phyloP scores from a whole-genome alignment of 495 filamentous ascomycete species.

The Aspergillus campestris region DNA sequence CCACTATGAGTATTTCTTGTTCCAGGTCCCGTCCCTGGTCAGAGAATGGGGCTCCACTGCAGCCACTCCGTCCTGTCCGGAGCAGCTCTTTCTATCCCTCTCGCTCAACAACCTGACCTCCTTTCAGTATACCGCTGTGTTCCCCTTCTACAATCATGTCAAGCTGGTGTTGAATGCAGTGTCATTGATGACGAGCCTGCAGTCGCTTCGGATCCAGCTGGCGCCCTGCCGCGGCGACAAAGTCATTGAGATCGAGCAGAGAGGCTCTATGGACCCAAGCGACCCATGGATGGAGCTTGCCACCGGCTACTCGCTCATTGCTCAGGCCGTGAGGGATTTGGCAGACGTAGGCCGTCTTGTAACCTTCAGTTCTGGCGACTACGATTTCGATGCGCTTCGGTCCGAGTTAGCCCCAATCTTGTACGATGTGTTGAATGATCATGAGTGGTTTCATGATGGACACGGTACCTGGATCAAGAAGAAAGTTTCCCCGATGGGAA shows the following conservation, averaged over 20 bases:
- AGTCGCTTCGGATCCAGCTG: slow-evolving; percentile 23
- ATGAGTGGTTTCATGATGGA: slow-evolving; percentile 24
- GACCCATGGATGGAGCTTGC: slow-evolving; percentile 40
- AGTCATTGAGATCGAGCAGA: slow-evolving; percentile 28
- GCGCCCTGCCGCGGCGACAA: slow-evolving; percentile 24
- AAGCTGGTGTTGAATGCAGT: slow-evolving; percentile 26
- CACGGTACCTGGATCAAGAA: slow-evolving; percentile 19
- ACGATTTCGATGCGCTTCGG: slow-evolving; percentile 21
- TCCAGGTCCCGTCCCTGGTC: slow-evolving; percentile 27
- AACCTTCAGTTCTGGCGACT: slow-evolving; percentile 23
- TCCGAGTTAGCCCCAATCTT: slow-evolving; percentile 19
- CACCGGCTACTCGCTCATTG: slow-evolving; percentile 32
- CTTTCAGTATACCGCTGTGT: slow-evolving; percentile 35
- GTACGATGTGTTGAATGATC: slow-evolving; percentile 12
- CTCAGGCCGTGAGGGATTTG: slow-evolving; percentile 19
- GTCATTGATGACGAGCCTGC: slow-evolving; percentile 20
- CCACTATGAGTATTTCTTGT: slow-evolving; percentile 38
- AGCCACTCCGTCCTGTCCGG: not conserved
- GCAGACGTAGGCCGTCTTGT: slow-evolving; percentile 9
- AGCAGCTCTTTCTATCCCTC: slow-evolving; percentile 2
- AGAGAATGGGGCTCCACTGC: slow-evolving; percentile 21
- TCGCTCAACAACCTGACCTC: slow-evolving; percentile 17
- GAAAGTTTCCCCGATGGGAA: not conserved
- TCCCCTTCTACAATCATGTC: slow-evolving; percentile 39
- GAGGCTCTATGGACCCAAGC: slow-evolving; percentile 33